Evolutionary conservation across 1,139 yeast genomes (phyloP).

Genomic region (Entelexis sorbosivorans): DNA sequence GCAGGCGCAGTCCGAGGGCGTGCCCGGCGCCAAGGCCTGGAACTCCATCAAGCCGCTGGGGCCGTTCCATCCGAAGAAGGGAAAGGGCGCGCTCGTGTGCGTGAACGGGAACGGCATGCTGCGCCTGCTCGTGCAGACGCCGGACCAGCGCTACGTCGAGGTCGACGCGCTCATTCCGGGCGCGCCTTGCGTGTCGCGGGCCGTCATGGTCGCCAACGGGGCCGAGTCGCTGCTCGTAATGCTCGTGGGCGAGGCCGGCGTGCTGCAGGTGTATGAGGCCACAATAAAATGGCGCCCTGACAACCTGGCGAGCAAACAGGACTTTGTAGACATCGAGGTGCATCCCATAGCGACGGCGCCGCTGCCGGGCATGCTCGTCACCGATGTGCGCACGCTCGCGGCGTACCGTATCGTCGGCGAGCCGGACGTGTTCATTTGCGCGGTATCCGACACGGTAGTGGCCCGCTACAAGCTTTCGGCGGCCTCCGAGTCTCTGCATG

Average conservation of each 20-base stretch:
- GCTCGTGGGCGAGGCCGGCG: conserved; percentile 12
- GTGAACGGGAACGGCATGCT: conserved; percentile 55
- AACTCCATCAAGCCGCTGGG: conserved; percentile 41
- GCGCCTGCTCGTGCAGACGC: conserved; percentile 30
- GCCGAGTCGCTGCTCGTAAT: conserved; percentile 16
- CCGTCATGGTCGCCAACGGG: conserved; percentile 15
- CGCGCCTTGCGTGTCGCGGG: conserved; percentile 13
- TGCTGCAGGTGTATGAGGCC: conserved; percentile 12
- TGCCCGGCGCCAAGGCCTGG: conserved; percentile 17
- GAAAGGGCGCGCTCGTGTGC: conserved; percentile 63
- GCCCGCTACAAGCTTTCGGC: conserved; percentile 4
- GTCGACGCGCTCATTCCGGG: conserved; percentile 25
- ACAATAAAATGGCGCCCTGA: conserved; percentile 9
- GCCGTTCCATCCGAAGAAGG: conserved; percentile 54
- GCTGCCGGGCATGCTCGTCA: neutral
- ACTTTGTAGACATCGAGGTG: conserved; percentile 8
- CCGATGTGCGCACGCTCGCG: conserved; percentile 5
- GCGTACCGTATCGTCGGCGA: conserved; percentile 2
- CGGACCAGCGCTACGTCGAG: conserved; percentile 28
- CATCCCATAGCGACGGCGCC: conserved; percentile 12
- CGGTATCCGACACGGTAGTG: conserved; percentile 6
- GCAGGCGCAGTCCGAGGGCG: conserved; percentile 2
- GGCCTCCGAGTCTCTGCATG: conserved; percentile 15
- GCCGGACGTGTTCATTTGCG: conserved; percentile 2
- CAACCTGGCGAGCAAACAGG: conserved; percentile 8